phyloP scores from a whole-genome alignment of 371 early-diverging fungal genomes.

The Mucor saturninus region DNA sequence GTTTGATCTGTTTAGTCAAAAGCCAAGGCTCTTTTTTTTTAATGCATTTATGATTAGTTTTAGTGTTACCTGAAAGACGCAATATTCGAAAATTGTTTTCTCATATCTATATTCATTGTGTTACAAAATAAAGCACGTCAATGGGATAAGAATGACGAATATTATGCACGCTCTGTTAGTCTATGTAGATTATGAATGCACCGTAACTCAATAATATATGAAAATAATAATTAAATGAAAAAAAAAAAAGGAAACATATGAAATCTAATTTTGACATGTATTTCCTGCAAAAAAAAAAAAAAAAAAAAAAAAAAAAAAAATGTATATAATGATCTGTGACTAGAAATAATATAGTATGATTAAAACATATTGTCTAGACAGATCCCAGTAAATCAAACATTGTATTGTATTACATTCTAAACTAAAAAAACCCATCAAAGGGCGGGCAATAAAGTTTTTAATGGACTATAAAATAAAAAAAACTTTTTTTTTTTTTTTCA shows the following conservation, averaged over 20 bases:
- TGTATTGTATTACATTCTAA: slow-evolving; percentile 1
- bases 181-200: too few species aligned
- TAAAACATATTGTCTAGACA: too few species aligned
- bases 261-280: neutral
- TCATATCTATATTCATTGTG: slow-evolving; percentile 3
- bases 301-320: neutral
- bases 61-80: slow-evolving; percentile 10
- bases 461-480: neutral
- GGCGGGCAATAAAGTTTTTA: slow-evolving; percentile 2
- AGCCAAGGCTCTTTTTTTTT: too few species aligned
- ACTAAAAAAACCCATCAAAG: neutral
- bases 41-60: neutral
- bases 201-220: too few species aligned
- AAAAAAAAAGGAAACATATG: neutral
- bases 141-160: slow-evolving; percentile 7
- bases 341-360: too few species aligned
- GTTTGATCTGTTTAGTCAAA: neutral
- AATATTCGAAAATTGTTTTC: neutral
- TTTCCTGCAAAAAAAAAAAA: neutral
- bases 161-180: neutral
- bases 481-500: neutral
- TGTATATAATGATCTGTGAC: too few species aligned
- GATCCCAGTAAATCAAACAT: neutral
- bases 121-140: slow-evolving; percentile 15
- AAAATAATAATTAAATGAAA: too few species aligned